Evolutionary conservation across 1,284 basidiomycete species (phyloP).

Genomic region (Cutaneotrichosporon cavernicola): DNA sequence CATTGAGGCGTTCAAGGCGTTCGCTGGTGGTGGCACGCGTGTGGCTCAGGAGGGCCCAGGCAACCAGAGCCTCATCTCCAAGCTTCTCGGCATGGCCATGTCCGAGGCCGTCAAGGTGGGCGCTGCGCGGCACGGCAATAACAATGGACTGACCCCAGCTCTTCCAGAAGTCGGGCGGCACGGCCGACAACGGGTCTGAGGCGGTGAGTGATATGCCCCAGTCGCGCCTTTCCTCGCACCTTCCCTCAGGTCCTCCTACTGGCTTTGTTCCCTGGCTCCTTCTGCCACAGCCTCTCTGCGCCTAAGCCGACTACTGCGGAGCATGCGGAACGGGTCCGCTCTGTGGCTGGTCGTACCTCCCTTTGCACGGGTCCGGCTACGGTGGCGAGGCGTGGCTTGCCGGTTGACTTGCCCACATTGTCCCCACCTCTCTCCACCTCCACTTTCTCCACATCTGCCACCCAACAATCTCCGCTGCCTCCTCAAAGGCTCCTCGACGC

Average conservation of each 20-base stretch:
- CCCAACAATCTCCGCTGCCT: neutral
- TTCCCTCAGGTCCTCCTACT: neutral
- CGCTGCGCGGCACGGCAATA: neutral
- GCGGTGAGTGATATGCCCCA: constrained; percentile 57
- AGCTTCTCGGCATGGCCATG: constrained; percentile 80
- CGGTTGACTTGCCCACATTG: neutral
- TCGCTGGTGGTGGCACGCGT: constrained; percentile 56
- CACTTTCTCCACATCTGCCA: neutral
- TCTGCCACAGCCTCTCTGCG: neutral
- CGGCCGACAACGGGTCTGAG: constrained; percentile 67
- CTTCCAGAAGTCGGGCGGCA: constrained; percentile 68
- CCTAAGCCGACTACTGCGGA: neutral
- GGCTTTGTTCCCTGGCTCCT: too few relatives aligned
- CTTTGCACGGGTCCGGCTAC: neutral
- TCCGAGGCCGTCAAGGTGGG: constrained; percentile 58
- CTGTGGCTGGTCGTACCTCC: neutral
- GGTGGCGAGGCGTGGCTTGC: neutral
- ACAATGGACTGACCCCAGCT: constrained; percentile 54
- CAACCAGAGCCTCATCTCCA: constrained; percentile 52
- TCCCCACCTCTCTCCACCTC: constrained; percentile 2
- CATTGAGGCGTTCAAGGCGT: constrained; percentile 61
- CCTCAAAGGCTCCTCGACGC: neutral
- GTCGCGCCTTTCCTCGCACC: neutral
- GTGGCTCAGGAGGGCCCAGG: constrained; percentile 30
- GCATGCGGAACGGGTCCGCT: neutral